Conservation (phyloP, 257 asterid genomes). For the Echium plantagineum region DNA sequence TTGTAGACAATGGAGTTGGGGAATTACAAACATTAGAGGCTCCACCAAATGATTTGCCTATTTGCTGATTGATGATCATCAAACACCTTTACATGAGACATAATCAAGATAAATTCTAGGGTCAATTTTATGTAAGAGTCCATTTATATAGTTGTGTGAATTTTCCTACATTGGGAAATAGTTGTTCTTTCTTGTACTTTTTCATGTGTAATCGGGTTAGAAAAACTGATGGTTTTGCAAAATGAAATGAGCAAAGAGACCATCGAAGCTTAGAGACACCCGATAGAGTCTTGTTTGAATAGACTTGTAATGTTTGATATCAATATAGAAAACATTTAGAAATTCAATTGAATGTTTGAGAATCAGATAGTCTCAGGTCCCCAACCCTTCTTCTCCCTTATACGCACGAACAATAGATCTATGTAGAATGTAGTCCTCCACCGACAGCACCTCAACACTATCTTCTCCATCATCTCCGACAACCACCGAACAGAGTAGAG, state of each 20-base stretch:
- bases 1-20: slow-evolving; percentile 24
- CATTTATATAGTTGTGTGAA: not conserved
- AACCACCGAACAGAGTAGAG: too few relatives aligned
- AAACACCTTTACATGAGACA: not conserved
- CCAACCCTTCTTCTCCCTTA: too few relatives aligned
- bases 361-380: too few relatives aligned
- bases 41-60: slow-evolving; percentile 26
- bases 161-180: not conserved
- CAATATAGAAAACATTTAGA: not conserved
- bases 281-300: not conserved
- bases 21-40: slow-evolving; percentile 19
- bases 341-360: too few relatives aligned
- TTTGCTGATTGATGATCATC: slow-evolving; percentile 6
- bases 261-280: not conserved
- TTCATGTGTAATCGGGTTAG: not conserved
- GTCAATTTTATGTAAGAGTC: not conserved
- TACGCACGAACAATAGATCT: too few relatives aligned
- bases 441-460: too few relatives aligned
- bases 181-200: not conserved
- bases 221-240: not conserved
- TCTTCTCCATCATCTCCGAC: too few relatives aligned
- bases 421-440: too few relatives aligned
- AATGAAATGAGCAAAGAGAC: not conserved
- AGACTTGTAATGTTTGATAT: not conserved
- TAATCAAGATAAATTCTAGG: not conserved